Percentiles rank a stretch among this genome's conserved stretches.
phyloP scores from a whole-genome alignment of 257 asterid species.

The Solanum chaucha region DNA sequence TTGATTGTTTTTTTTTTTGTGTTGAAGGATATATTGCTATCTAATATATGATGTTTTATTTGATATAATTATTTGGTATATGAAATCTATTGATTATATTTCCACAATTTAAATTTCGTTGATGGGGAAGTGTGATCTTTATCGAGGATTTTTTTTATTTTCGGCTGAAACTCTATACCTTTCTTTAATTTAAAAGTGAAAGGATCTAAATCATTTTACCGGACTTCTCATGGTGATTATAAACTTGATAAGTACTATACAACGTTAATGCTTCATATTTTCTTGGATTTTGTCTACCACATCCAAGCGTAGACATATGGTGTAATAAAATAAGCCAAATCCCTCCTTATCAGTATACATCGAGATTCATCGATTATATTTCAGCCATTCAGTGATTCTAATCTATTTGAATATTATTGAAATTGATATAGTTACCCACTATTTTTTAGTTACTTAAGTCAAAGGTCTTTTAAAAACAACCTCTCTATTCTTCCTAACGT shows the following conservation, averaged over 20 bases:
- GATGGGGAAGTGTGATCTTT: too few relatives aligned
- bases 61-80: not conserved
- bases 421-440: too few relatives aligned
- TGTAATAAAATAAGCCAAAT: not conserved
- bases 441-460: too few relatives aligned
- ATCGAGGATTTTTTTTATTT: not conserved
- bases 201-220: not conserved
- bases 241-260: too few relatives aligned
- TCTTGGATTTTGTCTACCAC: too few relatives aligned
- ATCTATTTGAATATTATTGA: too few relatives aligned
- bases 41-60: not conserved
- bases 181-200: not conserved
- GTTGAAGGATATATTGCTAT: not conserved
- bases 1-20: not conserved
- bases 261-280: too few relatives aligned
- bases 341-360: not conserved
- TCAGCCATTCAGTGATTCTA: too few relatives aligned
- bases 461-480: too few relatives aligned
- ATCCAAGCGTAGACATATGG: not conserved
- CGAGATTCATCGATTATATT: too few relatives aligned
- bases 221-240: too few relatives aligned
- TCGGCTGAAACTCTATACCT: accelerated
- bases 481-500: accelerated
- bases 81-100: not conserved
- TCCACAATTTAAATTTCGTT: too few relatives aligned